A percentile compares a stretch with the other conserved stretches of the same genome.
Conservation (phyloP, 2,329 filamentous ascomycete genomes). For the Hortaea werneckii region DNA sequence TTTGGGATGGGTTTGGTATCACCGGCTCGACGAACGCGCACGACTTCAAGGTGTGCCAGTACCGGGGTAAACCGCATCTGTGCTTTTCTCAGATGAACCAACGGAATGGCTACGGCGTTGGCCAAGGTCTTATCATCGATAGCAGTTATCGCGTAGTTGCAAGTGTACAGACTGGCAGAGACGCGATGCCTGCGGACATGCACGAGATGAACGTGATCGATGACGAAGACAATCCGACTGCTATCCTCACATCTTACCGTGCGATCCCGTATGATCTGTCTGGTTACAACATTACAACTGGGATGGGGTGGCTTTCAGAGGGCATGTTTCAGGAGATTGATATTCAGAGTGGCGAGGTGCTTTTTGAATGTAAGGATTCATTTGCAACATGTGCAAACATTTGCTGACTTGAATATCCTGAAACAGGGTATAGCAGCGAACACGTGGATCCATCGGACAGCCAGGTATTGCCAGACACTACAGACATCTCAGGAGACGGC, state of each 20-base stretch:
- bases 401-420: slow-evolving; percentile 21
- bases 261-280: slow-evolving; percentile 31
- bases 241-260: slow-evolving; percentile 16
- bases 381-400: slow-evolving; percentile 40
- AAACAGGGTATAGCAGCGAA: slow-evolving; percentile 41
- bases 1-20: slow-evolving; percentile 29
- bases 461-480: slow-evolving; percentile 27
- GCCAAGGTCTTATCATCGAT: slow-evolving; percentile 38
- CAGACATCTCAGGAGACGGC: slow-evolving; percentile 30
- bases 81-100: slow-evolving; percentile 35
- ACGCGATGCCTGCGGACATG: slow-evolving; percentile 28
- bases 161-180: slow-evolving; percentile 24
- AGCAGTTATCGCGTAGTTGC: slow-evolving; percentile 34
- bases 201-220: slow-evolving; percentile 37
- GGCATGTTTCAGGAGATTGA: slow-evolving; percentile 27
- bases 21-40: slow-evolving; percentile 30
- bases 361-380: slow-evolving; percentile 44
- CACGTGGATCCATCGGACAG: slow-evolving; percentile 38
- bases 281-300: slow-evolving; percentile 20
- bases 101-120: slow-evolving; percentile 31
- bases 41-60: slow-evolving; percentile 35
- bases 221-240: slow-evolving; percentile 22
- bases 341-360: slow-evolving; percentile 39
- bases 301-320: slow-evolving; percentile 36
- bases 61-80: slow-evolving; percentile 33